Percentiles rank a stretch among this genome's conserved stretches.
Evolutionary conservation across 1,284 basidiomycete genomes (phyloP).

Genomic region (Mycosarcoma maydis): DNA sequence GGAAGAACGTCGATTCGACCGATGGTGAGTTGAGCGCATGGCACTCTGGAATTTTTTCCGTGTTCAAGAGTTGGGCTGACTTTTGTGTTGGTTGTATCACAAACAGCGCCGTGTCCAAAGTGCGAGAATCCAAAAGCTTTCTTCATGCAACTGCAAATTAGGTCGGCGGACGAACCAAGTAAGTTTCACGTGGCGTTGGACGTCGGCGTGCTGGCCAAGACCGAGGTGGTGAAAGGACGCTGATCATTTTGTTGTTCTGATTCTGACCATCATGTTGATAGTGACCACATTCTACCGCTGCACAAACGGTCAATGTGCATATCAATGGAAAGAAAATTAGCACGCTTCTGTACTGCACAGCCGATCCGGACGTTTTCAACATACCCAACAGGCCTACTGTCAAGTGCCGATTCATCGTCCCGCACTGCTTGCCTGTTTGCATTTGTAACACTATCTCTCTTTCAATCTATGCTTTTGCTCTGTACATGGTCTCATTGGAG

Average conservation of each 20-base stretch:
- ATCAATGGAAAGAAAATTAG: conserved; percentile 63
- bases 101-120: conserved; percentile 75
- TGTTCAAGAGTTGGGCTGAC: not conserved
- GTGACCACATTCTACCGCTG: conserved; percentile 66
- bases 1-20: conserved; percentile 93
- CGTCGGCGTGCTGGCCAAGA: too few relatives aligned
- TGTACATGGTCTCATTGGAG: too few relatives aligned
- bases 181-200: conserved; percentile 35
- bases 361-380: not conserved
- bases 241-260: not conserved
- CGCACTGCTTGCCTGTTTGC: not conserved
- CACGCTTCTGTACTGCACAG: too few relatives aligned
- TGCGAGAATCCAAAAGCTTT: conserved; percentile 90
- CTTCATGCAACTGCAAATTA: conserved; percentile 94
- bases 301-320: conserved; percentile 53
- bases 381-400: not conserved
- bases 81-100: not conserved
- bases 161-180: conserved; percentile 75
- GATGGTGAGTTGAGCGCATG: conserved; percentile 67
- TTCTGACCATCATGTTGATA: conserved; percentile 5
- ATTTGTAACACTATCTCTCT: not conserved
- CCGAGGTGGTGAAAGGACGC: too few relatives aligned
- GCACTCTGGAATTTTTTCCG: not conserved
- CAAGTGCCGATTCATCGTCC: too few relatives aligned
- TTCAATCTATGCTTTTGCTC: not conserved